phyloP scores from a whole-genome alignment of 2,329 filamentous ascomycete species.

The Drechslerella stenobrocha region DNA sequence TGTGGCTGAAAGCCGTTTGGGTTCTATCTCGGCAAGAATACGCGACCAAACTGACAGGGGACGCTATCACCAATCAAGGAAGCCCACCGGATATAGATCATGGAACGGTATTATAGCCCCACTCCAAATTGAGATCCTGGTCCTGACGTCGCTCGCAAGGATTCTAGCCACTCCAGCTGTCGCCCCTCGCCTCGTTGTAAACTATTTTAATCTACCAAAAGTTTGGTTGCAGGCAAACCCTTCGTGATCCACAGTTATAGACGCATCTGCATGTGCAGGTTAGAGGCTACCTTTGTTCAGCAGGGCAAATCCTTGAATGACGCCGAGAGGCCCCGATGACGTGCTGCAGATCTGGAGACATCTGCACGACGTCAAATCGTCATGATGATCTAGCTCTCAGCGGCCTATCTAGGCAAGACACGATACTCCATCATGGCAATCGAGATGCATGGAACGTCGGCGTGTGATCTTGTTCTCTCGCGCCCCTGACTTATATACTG shows the following conservation, averaged over 20 bases:
- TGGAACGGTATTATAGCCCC: constrained; percentile 14
- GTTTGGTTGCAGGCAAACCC: no score
- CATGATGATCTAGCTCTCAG: constrained; percentile 7
- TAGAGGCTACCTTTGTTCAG: no score
- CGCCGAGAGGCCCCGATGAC: no score
- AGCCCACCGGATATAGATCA: constrained; percentile 12
- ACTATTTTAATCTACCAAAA: no score
- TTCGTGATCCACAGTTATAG: no score
- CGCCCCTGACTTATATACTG: constrained; percentile 16
- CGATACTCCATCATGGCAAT: not conserved
- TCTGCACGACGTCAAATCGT: constrained; percentile 10
- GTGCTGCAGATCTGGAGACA: not conserved
- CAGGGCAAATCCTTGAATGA: no score
- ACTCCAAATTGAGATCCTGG: constrained; percentile 9
- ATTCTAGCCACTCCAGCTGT: constrained; percentile 7
- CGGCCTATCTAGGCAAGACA: not conserved
- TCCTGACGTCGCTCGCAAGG: constrained; percentile 31
- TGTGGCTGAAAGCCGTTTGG: constrained; percentile 12
- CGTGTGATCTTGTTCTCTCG: not conserved
- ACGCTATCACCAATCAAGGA: constrained; percentile 7
- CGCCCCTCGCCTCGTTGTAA: not conserved
- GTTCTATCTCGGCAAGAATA: constrained; percentile 23
- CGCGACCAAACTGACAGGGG: constrained; percentile 10
- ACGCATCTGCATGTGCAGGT: no score
- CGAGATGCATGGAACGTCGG: not conserved